Conservation (phyloP, 2,329 filamentous ascomycete species). For the Didymella pomorum region DNA sequence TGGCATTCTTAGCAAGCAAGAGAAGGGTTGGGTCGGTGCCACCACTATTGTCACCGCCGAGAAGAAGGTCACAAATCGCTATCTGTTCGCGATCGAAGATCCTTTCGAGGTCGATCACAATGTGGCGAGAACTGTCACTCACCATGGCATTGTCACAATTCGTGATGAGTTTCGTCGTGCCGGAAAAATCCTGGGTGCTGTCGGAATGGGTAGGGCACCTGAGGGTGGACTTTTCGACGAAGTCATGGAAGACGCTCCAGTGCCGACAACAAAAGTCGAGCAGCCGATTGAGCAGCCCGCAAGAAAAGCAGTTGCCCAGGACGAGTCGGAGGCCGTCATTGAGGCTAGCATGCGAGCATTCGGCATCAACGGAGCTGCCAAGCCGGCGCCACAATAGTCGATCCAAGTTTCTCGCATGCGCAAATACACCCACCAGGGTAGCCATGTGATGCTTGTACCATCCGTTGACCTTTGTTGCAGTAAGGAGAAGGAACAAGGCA, state of each 20-base stretch:
- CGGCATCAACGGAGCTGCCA: neutral
- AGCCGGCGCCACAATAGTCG: neutral
- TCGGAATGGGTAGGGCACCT: slow-evolving; percentile 36
- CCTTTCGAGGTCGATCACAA: slow-evolving; percentile 91
- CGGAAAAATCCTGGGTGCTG: slow-evolving; percentile 65
- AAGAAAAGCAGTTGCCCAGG: neutral
- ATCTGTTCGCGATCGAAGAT: slow-evolving; percentile 89
- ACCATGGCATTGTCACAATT: slow-evolving; percentile 81
- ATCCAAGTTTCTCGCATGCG: neutral
- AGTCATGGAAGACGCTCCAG: slow-evolving; percentile 34
- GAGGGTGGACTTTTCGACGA: slow-evolving; percentile 50
- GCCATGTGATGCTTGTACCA: neutral
- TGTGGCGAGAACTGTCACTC: slow-evolving; percentile 84
- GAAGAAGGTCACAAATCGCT: slow-evolving; percentile 79
- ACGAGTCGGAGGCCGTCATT: neutral
- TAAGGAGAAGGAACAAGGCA: neutral
- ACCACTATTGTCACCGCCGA: slow-evolving; percentile 69
- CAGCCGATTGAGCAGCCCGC: neutral
- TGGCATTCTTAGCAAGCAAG: slow-evolving; percentile 75
- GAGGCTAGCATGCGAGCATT: neutral
- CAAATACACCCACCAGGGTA: neutral
- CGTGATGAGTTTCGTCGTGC: slow-evolving; percentile 85
- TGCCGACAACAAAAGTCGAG: slow-evolving; percentile 8
- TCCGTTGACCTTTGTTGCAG: neutral
- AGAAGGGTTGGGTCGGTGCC: slow-evolving; percentile 88